Evolutionary conservation across 2,329 filamentous ascomycete species (phyloP).

Genomic region (Diaporthe vexans): DNA sequence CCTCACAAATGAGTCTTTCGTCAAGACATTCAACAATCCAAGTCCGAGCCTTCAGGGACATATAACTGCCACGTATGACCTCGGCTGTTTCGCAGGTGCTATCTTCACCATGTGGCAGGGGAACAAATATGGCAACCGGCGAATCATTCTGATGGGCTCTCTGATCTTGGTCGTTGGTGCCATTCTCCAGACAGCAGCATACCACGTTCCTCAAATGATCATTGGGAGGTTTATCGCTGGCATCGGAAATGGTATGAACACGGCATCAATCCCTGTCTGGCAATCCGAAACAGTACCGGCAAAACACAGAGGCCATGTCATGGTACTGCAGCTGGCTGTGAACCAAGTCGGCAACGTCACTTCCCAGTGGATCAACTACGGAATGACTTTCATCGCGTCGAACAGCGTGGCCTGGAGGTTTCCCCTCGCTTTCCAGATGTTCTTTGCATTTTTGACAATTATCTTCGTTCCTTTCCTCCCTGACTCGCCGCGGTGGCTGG

Average conservation of each 20-base stretch:
- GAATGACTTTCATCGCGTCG: background rate
- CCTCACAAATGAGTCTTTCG: background rate
- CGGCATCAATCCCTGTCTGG: background rate
- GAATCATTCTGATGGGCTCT: background rate
- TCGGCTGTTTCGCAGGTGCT: slow-evolving; percentile 9
- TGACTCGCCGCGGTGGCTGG: slow-evolving; percentile 27
- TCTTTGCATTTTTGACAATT: background rate
- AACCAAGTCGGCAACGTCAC: slow-evolving; percentile 16
- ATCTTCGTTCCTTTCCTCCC: slow-evolving; percentile 10
- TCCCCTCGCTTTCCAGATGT: background rate
- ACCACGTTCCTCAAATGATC: slow-evolving; percentile 3
- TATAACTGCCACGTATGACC: slow-evolving; percentile 8
- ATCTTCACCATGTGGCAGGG: background rate
- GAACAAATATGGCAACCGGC: background rate
- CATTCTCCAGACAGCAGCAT: slow-evolving; percentile 7
- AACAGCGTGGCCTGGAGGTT: slow-evolving; percentile 14
- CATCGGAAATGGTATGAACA: slow-evolving; percentile 8
- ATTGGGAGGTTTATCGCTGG: background rate
- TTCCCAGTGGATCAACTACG: slow-evolving; percentile 18
- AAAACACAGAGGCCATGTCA: background rate
- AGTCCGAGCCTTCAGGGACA: background rate
- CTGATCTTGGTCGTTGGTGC: background rate
- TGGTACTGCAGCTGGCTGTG: background rate
- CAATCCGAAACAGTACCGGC: slow-evolving; percentile 18
- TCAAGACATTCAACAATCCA: background rate